These are phyloP conservation scores for Cerioporus squamosus DNA, from an alignment of 1,284 basidiomycete genomes.

Conservation along the genomic window DNA sequence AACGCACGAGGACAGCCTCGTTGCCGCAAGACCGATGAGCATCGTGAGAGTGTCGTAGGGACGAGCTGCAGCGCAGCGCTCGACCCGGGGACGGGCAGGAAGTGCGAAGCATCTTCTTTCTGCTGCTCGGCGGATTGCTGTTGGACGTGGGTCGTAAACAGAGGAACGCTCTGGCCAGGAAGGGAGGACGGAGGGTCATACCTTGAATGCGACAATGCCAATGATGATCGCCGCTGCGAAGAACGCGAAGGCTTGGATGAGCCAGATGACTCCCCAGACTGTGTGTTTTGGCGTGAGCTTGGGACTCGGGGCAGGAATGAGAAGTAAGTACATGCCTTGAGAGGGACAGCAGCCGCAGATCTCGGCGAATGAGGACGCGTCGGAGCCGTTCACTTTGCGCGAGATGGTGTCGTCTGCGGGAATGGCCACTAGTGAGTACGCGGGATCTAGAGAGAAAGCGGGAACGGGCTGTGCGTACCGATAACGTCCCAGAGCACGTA, in stretches of 20 bases:
- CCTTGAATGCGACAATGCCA: constrained; percentile 88
- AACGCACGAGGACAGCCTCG: constrained; percentile 3
- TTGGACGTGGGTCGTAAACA: neutral
- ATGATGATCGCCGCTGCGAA: constrained; percentile 85
- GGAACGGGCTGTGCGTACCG: constrained; percentile 47
- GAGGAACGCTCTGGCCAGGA: constrained; percentile 5
- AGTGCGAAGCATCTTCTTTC: constrained; percentile 51
- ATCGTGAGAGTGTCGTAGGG: constrained; percentile 5
- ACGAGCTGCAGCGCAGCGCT: constrained; percentile 15
- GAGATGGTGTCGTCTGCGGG: constrained; percentile 84
- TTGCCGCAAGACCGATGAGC: constrained; percentile 7
- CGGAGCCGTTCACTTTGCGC: constrained; percentile 90
- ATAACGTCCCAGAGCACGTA: constrained; percentile 90
- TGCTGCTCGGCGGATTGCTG: constrained; percentile 64
- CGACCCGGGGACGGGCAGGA: constrained; percentile 68
- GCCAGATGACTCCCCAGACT: constrained; percentile 93
- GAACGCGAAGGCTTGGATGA: constrained; percentile 80
- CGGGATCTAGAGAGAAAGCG: neutral
- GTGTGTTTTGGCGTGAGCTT: neutral
- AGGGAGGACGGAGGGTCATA: constrained; percentile 31
- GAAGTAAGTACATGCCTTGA: constrained; percentile 47
- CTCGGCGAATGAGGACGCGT: constrained; percentile 89
- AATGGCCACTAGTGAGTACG: neutral
- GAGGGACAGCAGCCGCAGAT: constrained; percentile 85
- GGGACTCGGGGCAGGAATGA: neutral